A percentile compares a stretch with the other conserved stretches of the same genome.
Conservation (phyloP, 1,139 yeast species). For the Zygosaccharomyces pseudobailii region DNA sequence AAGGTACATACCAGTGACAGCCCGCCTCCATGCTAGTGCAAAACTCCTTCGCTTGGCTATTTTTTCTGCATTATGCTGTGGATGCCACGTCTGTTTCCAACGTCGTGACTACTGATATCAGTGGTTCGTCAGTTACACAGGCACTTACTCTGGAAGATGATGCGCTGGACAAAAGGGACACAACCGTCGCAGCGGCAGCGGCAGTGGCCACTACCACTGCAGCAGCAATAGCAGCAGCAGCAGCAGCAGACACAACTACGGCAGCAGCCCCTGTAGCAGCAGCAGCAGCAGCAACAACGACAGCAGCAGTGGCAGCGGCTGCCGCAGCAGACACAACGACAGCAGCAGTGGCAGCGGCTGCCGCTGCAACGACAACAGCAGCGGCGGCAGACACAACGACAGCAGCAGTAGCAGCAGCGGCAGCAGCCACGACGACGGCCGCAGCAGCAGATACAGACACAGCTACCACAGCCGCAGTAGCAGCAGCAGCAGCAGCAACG, state of each 20-base stretch:
- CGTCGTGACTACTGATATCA: slow-evolving; percentile 29
- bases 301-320: neutral
- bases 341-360: neutral
- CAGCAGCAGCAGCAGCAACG: slow-evolving; percentile 12
- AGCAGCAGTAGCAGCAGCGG: neutral
- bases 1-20: neutral
- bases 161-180: slow-evolving; percentile 6
- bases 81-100: slow-evolving; percentile 24
- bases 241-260: neutral
- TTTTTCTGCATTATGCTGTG: slow-evolving; percentile 5
- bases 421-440: neutral
- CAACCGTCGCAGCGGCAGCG: slow-evolving; percentile 17
- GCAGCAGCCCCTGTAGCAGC: neutral
- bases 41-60: slow-evolving; percentile 7
- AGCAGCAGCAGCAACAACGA: neutral
- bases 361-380: neutral
- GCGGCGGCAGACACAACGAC: neutral
- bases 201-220: slow-evolving; percentile 11
- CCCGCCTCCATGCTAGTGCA: slow-evolving; percentile 3
- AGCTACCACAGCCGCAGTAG: slow-evolving; percentile 7
- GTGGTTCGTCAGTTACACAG: slow-evolving; percentile 20
- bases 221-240: slow-evolving; percentile 5
- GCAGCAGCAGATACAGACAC: slow-evolving; percentile 4
- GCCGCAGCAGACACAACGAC: neutral
- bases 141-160: slow-evolving; percentile 18